These are phyloP conservation scores for Leptoxyphium fumago DNA, from an alignment of 2,329 filamentous ascomycete genomes.

Conservation along the genomic window DNA sequence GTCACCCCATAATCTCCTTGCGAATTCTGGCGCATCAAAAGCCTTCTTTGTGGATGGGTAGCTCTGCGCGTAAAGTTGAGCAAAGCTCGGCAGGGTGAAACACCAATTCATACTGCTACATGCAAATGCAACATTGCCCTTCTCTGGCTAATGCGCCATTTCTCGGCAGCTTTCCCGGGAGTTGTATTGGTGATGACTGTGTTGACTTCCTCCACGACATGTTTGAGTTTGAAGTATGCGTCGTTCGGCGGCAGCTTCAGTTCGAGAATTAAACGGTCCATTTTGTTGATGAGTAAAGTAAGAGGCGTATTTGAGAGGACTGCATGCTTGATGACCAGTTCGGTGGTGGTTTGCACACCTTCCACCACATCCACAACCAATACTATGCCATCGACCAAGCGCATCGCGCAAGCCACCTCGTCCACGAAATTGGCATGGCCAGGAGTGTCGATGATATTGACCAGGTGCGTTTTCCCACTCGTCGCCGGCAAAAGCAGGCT, in stretches of 20 bases:
- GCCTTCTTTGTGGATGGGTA: constrained; percentile 34
- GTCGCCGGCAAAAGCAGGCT: constrained; percentile 77
- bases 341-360: constrained; percentile 96
- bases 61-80: constrained; percentile 86
- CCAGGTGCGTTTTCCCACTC: constrained; percentile 82
- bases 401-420: constrained; percentile 77
- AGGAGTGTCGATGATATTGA: constrained; percentile 92
- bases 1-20: constrained; percentile 80
- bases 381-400: constrained; percentile 81
- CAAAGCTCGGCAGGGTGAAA: constrained; percentile 86
- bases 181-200: constrained; percentile 80
- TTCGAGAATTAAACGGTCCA: constrained; percentile 89
- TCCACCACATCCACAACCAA: constrained; percentile 93
- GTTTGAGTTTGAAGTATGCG: constrained; percentile 97
- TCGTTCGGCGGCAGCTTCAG: constrained; percentile 86
- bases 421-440: constrained; percentile 98
- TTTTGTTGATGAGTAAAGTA: constrained; percentile 88
- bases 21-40: constrained; percentile 69
- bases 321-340: constrained; percentile 93
- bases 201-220: constrained; percentile 97
- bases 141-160: constrained; percentile 75
- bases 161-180: constrained; percentile 59
- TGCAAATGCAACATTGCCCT: constrained; percentile 94
- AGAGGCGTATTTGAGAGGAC: constrained; percentile 79
- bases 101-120: constrained; percentile 93